Conservation (phyloP, 2,329 filamentous ascomycete species). For the Apiospora aurea region DNA sequence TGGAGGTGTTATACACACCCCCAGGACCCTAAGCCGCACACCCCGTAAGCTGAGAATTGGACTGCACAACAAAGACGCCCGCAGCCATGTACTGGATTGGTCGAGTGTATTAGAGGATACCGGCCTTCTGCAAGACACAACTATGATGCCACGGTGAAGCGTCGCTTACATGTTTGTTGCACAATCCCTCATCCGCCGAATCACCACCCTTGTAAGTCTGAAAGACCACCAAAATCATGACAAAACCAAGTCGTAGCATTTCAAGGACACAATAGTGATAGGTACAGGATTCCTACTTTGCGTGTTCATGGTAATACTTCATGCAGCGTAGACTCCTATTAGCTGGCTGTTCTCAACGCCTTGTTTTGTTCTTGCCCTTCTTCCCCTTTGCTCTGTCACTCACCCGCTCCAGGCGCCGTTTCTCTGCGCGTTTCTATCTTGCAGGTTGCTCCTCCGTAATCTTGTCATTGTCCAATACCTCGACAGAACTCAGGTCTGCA, state of each 20-base stretch:
- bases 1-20: neutral
- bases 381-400: slow-evolving; percentile 1
- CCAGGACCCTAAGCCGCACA: neutral
- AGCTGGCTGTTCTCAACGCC: neutral
- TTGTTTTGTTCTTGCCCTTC: neutral
- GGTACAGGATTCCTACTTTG: neutral
- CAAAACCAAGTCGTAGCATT: neutral
- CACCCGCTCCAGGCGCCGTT: slow-evolving; percentile 25
- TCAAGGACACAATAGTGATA: neutral
- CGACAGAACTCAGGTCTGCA: slow-evolving; percentile 60
- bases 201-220: neutral
- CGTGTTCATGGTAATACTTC: neutral
- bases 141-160: neutral
- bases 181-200: neutral
- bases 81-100: no score
- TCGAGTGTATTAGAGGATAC: neutral
- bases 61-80: neutral
- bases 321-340: neutral
- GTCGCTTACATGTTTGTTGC: neutral
- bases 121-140: neutral
- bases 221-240: neutral
- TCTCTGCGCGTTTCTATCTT: slow-evolving; percentile 29
- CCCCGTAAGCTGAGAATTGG: slow-evolving; percentile 1
- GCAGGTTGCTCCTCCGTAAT: slow-evolving; percentile 34
- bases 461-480: slow-evolving; percentile 48